Evolutionary conservation across 2,329 filamentous ascomycete genomes (phyloP), one percentile per base, ranked within the genome.

Genomic region (Pochonia chlamydosporia): DNA sequence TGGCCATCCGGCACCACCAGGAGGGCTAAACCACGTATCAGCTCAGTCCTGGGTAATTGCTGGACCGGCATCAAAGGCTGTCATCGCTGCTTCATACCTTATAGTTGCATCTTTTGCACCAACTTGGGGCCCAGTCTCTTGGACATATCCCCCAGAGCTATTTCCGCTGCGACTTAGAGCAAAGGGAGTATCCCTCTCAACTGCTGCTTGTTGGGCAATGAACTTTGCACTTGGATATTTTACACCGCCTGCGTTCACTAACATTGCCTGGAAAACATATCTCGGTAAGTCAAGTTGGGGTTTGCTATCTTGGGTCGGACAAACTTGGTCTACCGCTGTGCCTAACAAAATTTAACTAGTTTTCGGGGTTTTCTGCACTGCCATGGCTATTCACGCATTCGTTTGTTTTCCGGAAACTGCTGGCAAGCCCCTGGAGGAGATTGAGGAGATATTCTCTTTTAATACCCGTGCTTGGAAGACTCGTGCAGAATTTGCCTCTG

Each of bases 21-120:
- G 67, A 3, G 66, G 66, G 5, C 69, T 79, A 8, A 64, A 69
- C 13, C 71, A 68, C 21, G 77, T 78, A 13, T 53, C 57, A 0
- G 62, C 64, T 39, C 58, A 63, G 5, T 86, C 75, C 1, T 73
- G 85, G 52, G 79, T 46, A 3, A 54, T 67, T 0, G 50, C 55
- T 0, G 65, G 65, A 8, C 49, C 68, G 1, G 70, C 78, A 11
- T 76, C 81, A 16, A 74, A 84, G 56, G 76, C 76, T 2, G 77
- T 86, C 47, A 85, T 87, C 47, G 81, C 45, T 2, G 81, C 75
- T 54, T 85, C 81, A 0, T 87, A 85, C 51, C 76, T 79, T 30
- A 80, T 84, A 46, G 79, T 84, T 16, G 79, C 78, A 0, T 68
- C 64, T 0, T 70, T 61, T 13, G 67, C 67, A 4, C 66, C 70